Base-by-base conservation (phyloP, 2,329 filamentous ascomycete genomes). In the Apiospora saccharicola region DNA sequence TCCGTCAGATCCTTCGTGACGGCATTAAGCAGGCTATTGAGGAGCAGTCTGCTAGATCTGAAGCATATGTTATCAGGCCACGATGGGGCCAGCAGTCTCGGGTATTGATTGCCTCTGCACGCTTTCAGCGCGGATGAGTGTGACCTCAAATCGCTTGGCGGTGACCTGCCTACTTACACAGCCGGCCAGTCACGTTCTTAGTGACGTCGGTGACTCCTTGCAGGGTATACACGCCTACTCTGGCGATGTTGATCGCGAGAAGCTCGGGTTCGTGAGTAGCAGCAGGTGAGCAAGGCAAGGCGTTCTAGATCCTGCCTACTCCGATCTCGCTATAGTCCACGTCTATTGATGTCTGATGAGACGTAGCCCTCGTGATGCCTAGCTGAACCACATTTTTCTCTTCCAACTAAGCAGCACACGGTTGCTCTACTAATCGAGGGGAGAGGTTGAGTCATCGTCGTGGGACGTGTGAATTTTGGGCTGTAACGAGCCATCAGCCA, bases 381-480 rank as follows among this genome's bases (percentile, higher is more conserved):
- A 37, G 47, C 22, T 37, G 67, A 47, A 71, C 69, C 53, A 64
- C 69, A 53, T 22, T 61, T 71, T 57, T n/a, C 2, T 37, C 22
- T 51, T 37, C 67, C 5, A 46, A 49, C 44, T 49, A 49, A 69
- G 22, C 37, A 67, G 61, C 22, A 24, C 41, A 34, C 53, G 26
- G 26, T 16, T 34, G 19, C 26, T 61, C 53, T 61, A 37, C 53
- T 64, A 64, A 57, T 49, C 37, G 49, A 70, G 46, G 46, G 70
- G 30, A 26, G 70, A 53, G 22, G 70, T 71, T 71, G 70, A 71
- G 43, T 71, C 70, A 71, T 71, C 53, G 70, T 71, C 44, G 57
- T 67, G 51, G 69, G 51, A 44, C 69, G 43, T 47, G 47, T 43
- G 22, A 43, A 43, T 43, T 64, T 71, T 68, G 61, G 70, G 70